Evolutionary conservation across 192 early-diverging fungal species (phyloP), one percentile per base, ranked within the genome.

Genomic region (Mortierella hygrophila): DNA sequence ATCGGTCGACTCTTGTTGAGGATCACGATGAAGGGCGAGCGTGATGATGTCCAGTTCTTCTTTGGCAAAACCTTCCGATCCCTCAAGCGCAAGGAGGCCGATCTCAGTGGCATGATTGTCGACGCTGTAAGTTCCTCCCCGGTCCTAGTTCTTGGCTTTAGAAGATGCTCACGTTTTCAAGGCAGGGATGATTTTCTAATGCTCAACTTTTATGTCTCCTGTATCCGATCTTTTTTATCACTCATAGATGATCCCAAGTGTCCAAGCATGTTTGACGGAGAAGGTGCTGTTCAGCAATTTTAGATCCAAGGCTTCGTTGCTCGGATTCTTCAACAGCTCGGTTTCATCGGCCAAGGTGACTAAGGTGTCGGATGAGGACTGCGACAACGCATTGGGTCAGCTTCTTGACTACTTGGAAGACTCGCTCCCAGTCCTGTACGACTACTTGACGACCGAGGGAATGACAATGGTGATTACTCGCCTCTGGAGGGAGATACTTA

Each of bases 21-120:
- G 15, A 90, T 95, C 18, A 96, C 93, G 18, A 94, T 96, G 91
- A 94, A 95, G 72, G 93, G 93, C 44, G 96, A 96, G 82, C 92
- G 92, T 68, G 94, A 96, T 46, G 95, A 95, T 81, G 91, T 93
- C n/a, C 94, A 95, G 82, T 97, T 96, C 82, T 96, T 94, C 90
- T 96, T 95, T 75, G 94, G 94, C 44, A 92, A 93, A 77, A 93
- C 95, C 40, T 95, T 95, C 88, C 92, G 95, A 41, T 91, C 88
- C 23, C 72, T 97, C 32, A 93, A 93, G 79, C 91, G 95, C 38
- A 91, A 94, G 41, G 90, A 94, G 72, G 89, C 92, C 29, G 94
- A 96, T 71, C 91, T 95, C 84, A 90, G 92, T 71, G 90, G 93
- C 71, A 89, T 90, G 41, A 94, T 96, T 82, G 93, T 95, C 16